A percentile compares a stretch with the other conserved stretches of the same genome.
phyloP scores from a whole-genome alignment of 495 filamentous ascomycete species.

The Jackrogersella multiformis region DNA sequence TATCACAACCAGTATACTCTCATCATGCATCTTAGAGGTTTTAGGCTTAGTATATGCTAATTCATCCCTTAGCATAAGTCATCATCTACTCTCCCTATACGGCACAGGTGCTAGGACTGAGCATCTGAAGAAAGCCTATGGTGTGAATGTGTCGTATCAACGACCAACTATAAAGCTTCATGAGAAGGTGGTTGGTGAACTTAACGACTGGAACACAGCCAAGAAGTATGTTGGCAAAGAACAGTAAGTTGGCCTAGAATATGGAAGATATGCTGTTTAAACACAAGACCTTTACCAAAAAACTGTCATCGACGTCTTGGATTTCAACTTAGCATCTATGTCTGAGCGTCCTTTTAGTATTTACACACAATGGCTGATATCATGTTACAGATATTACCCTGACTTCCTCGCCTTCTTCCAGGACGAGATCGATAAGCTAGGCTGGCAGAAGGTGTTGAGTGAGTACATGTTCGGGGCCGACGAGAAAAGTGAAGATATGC shows the following conservation, averaged over 20 bases:
- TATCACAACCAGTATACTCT: conserved; percentile 69
- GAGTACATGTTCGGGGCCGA: conserved; percentile 73
- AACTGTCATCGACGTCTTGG: not conserved
- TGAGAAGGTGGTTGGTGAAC: conserved; percentile 56
- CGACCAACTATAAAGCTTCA: conserved; percentile 55
- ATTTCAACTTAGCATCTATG: not conserved
- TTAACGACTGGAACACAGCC: conserved; percentile 63
- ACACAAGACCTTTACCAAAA: not conserved
- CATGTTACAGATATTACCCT: conserved; percentile 64
- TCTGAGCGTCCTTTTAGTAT: not conserved
- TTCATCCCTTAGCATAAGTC: conserved; percentile 64
- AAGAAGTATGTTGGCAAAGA: conserved; percentile 58
- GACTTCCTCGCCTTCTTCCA: conserved; percentile 80
- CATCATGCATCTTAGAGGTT: conserved; percentile 41
- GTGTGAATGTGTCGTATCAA: conserved; percentile 70
- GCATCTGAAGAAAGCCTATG: conserved; percentile 66
- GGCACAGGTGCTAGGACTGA: conserved; percentile 72
- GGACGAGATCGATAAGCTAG: conserved; percentile 69
- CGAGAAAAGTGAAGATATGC: conserved; percentile 68
- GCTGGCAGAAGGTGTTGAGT: conserved; percentile 65
- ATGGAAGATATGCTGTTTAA: not conserved
- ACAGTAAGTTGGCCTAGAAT: conserved; percentile 40
- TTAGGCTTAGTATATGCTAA: conserved; percentile 19
- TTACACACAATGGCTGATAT: conserved; percentile 47
- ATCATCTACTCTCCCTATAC: conserved; percentile 79